These are phyloP conservation scores for Kernera saxatilis DNA, from an alignment of 345 rosid genomes.

Conservation along the genomic window DNA sequence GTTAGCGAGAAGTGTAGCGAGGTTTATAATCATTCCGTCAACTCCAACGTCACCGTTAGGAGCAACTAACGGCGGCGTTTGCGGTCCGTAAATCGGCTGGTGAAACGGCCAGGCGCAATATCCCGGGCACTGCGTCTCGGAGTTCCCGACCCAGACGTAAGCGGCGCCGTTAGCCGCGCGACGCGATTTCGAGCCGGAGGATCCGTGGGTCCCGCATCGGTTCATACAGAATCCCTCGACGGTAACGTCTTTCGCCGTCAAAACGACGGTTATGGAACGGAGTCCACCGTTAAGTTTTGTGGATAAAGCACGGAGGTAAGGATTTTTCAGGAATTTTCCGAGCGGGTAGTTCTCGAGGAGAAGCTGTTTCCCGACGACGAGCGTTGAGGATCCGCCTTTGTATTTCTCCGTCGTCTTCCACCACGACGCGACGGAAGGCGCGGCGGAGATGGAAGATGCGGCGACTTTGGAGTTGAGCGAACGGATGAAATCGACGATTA, in stretches of 20 bases:
- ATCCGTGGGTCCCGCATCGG: slow-evolving; percentile 70
- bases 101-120: slow-evolving; percentile 94
- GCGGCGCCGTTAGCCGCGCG: slow-evolving; percentile 30
- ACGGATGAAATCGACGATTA: slow-evolving; percentile 30
- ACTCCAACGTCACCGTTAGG: slow-evolving; percentile 88
- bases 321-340: slow-evolving; percentile 43
- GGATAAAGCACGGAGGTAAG: slow-evolving; percentile 39
- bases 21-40: slow-evolving; percentile 79
- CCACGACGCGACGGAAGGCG: slow-evolving; percentile 33
- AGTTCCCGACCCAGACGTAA: slow-evolving; percentile 79
- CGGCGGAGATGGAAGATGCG: not conserved
- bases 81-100: slow-evolving; percentile 80
- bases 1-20: slow-evolving; percentile 73
- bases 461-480: slow-evolving; percentile 12
- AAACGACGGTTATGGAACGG: slow-evolving; percentile 45
- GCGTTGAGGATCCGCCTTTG: slow-evolving; percentile 27
- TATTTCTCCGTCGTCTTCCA: slow-evolving; percentile 37
- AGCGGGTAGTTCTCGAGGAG: slow-evolving; percentile 44
- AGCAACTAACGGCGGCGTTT: slow-evolving; percentile 54
- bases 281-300: slow-evolving; percentile 20
- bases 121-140: slow-evolving; percentile 67
- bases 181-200: slow-evolving; percentile 14
- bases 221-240: slow-evolving; percentile 73
- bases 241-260: slow-evolving; percentile 66
- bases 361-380: slow-evolving; percentile 46